phyloP scores from a whole-genome alignment of 192 early-diverging fungal genomes.

The Umbelopsis ramanniana region DNA sequence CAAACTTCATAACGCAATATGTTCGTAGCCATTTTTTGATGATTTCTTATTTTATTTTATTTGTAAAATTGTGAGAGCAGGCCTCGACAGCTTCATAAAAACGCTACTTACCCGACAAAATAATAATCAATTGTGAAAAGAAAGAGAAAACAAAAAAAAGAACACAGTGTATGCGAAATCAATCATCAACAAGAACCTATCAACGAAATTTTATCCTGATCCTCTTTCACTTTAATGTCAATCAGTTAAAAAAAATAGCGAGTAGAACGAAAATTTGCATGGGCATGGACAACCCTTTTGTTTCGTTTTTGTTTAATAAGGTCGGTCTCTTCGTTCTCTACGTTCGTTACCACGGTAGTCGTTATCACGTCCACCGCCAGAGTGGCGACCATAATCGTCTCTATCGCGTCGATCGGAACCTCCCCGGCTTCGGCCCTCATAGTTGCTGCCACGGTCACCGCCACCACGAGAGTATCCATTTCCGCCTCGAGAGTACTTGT shows the following conservation, averaged over 20 bases:
- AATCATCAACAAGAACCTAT: too few species aligned
- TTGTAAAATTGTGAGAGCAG: neutral
- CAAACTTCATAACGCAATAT: neutral
- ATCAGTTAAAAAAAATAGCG: conserved; percentile 6
- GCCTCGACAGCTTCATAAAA: neutral
- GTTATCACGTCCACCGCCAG: conserved; percentile 44
- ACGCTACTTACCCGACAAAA: neutral
- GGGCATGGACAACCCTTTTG: neutral
- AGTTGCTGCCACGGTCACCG: conserved; percentile 33
- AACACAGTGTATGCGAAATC: too few species aligned
- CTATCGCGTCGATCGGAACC: conserved; percentile 38
- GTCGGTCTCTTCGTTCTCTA: conserved; percentile 51
- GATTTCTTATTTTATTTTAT: neutral
- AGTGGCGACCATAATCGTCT: conserved; percentile 40
- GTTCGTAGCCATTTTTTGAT: too few species aligned
- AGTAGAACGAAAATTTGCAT: conserved; percentile 7
- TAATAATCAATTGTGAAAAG: neutral
- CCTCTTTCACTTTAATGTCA: neutral
- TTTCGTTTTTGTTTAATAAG: conserved; percentile 39
- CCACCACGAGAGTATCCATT: conserved; percentile 21
- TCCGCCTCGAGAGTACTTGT: conserved; percentile 18
- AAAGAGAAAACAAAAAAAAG: too few species aligned
- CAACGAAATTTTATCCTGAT: neutral
- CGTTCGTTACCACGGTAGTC: conserved; percentile 47
- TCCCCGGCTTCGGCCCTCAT: conserved; percentile 28